Base-by-base conservation (phyloP, 2,329 filamentous ascomycete species). In the Penicillium sp. region DNA sequence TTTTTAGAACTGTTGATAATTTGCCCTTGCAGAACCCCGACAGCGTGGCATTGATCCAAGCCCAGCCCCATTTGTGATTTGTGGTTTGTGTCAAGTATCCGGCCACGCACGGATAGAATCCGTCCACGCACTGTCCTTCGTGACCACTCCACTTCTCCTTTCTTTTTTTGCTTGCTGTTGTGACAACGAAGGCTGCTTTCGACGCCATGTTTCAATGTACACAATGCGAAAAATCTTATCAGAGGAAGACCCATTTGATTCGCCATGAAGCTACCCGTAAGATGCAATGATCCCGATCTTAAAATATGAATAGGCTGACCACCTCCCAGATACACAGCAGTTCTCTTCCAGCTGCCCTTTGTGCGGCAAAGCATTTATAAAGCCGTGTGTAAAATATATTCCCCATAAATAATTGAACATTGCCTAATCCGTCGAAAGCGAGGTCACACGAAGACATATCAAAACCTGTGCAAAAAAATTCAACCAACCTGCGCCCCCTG, bases 231-330 rank as follows among this genome's bases (percentile, higher is more conserved):
- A 70, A 67, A n/a, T 41, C 58, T 10, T 71, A 71, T 16, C 63
- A 65, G 17, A 59, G 68, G 31, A 71, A 67, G 50, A 56, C 64
- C 0, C 68, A 71, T 59, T 42, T 71, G 5, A 50, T 58, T 14
- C 68, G 68, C 1, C 68, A 71, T 59, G 63, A 69, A 48, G 49
- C 59, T 33, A 69, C 64, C 17, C 68, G 68, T 70, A 58, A 56
- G 60, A n/a, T 40, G 17, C 40, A 11, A 17, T 17, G n/a, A 25
- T 17, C 22, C 44, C 16, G 7, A 28, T 11, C 1, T 14, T 11
- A 17, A 19, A 25, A 25, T 25, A 22, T 19, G 12, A 38, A 43
- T 28, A 40, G 43, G 56, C 55, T 64, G 22, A 62, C 49, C 12
- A 36, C 12, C 22, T 41, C 50, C 17, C 41, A 69, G 68, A 70